These are phyloP conservation scores for Asterophora lycoperdoides DNA, from an alignment of 768 basidiomycete genomes.

Conservation along the genomic window DNA sequence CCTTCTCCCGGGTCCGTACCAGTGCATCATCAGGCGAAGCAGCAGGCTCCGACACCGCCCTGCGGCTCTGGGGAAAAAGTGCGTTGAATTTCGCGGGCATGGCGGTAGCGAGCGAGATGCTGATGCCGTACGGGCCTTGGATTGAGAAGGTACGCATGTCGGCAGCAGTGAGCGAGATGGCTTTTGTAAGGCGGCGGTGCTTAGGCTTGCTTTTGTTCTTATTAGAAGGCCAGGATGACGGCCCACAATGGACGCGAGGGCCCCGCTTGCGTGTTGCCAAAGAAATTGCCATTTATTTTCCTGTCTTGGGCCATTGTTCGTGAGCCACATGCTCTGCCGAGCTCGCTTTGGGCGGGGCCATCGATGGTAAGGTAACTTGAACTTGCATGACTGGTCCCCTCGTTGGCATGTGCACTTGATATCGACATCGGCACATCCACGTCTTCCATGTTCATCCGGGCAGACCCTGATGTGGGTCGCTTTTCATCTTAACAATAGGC, in stretches of 20 bases:
- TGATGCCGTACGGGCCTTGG: conserved; percentile 13
- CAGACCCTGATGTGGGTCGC: too few relatives aligned
- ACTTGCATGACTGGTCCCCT: too few relatives aligned
- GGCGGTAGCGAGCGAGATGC: conserved; percentile 13
- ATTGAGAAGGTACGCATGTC: conserved; percentile 17
- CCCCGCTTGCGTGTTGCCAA: conserved; percentile 1
- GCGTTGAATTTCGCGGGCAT: conserved; percentile 7
- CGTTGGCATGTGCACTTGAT: too few relatives aligned
- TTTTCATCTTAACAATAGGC: too few relatives aligned
- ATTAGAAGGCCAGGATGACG: not conserved
- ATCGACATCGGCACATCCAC: too few relatives aligned
- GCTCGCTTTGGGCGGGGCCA: too few relatives aligned
- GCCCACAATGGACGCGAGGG: conserved; percentile 5
- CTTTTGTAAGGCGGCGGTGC: not conserved
- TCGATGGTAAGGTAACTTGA: too few relatives aligned
- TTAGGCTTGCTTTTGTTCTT: too few relatives aligned
- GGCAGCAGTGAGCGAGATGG: conserved; percentile 3
- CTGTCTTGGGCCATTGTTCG: conserved; percentile 12
- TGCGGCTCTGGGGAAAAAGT: conserved; percentile 7
- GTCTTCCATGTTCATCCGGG: too few relatives aligned
- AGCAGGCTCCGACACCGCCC: conserved; percentile 15
- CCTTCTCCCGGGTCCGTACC: too few relatives aligned
- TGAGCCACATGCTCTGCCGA: conserved; percentile 15
- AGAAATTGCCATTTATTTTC: too few relatives aligned
- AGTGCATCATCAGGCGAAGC: not conserved